These are phyloP conservation scores for Cryptosporidium andersoni DNA, from an alignment of 169 alveolate species.

Conservation along the genomic window DNA sequence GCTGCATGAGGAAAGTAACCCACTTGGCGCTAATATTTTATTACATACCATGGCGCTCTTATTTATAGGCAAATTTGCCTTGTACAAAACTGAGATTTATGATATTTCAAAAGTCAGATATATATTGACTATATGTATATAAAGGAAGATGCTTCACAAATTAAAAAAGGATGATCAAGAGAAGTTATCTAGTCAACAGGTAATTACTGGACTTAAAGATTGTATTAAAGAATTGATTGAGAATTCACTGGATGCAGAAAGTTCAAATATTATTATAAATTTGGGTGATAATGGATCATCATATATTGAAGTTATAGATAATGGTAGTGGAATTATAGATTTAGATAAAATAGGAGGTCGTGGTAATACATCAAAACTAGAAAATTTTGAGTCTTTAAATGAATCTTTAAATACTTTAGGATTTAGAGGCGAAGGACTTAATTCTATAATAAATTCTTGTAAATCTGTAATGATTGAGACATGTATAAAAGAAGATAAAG, in stretches of 20 bases:
- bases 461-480: slow-evolving; percentile 77
- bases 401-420: slow-evolving; percentile 89
- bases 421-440: slow-evolving; percentile 93
- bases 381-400: slow-evolving; percentile 88
- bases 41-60: too few species aligned
- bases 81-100: too few species aligned
- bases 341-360: slow-evolving; percentile 74
- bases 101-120: too few species aligned
- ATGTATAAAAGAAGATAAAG: slow-evolving; percentile 45
- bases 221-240: slow-evolving; percentile 93
- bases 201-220: slow-evolving; percentile 72
- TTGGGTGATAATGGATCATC: slow-evolving; percentile 87
- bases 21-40: too few species aligned
- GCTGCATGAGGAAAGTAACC: too few species aligned
- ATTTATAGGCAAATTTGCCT: too few species aligned
- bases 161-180: slow-evolving; percentile 58
- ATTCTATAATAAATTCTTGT: slow-evolving; percentile 80
- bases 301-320: slow-evolving; percentile 89
- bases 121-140: not conserved
- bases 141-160: slow-evolving; percentile 13
- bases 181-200: slow-evolving; percentile 71
- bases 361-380: slow-evolving; percentile 93
- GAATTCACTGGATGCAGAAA: slow-evolving; percentile 92
- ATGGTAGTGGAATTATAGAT: slow-evolving; percentile 91
- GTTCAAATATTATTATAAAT: slow-evolving; percentile 84